Evolutionary conservation across 2,329 filamentous ascomycete species (phyloP).

Genomic region (Colletotrichum incanum): DNA sequence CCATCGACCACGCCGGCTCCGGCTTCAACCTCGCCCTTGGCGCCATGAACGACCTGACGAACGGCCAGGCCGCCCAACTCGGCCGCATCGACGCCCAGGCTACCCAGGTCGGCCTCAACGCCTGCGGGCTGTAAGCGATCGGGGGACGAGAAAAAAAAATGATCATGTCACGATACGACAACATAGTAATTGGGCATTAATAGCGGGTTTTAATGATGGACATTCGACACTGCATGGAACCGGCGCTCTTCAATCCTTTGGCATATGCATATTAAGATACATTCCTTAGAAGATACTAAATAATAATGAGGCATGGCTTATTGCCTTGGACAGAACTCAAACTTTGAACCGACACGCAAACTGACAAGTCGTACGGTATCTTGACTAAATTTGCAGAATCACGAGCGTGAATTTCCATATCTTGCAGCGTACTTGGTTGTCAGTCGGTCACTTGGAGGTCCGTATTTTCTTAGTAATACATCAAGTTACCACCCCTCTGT

Average conservation of each 20-base stretch:
- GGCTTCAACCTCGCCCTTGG: constrained; percentile 72
- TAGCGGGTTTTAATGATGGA: neutral
- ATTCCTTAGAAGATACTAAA: constrained; percentile 38
- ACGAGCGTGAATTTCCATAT: neutral
- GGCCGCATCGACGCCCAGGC: constrained; percentile 68
- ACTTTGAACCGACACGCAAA: neutral
- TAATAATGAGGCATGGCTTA: constrained; percentile 30
- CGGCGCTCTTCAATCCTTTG: constrained; percentile 40
- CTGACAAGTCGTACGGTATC: accelerated
- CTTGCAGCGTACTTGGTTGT: too few relatives aligned
- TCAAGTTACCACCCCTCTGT: neutral
- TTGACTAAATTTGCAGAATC: too few relatives aligned
- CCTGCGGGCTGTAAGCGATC: constrained; percentile 59
- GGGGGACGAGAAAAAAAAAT: neutral
- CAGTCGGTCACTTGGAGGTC: too few relatives aligned
- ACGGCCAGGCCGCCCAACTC: constrained; percentile 63
- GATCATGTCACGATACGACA: neutral
- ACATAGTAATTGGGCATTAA: constrained; percentile 23
- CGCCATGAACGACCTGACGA: constrained; percentile 71
- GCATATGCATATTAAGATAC: constrained; percentile 40
- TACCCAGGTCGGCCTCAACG: constrained; percentile 58
- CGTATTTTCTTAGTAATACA: neutral
- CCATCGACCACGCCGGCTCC: constrained; percentile 65
- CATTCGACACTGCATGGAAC: constrained; percentile 29
- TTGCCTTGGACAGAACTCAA: neutral